Percentiles rank a stretch among this genome's conserved stretches.
phyloP scores from a whole-genome alignment of 2,329 filamentous ascomycete species.

The Alternaria arbusti region DNA sequence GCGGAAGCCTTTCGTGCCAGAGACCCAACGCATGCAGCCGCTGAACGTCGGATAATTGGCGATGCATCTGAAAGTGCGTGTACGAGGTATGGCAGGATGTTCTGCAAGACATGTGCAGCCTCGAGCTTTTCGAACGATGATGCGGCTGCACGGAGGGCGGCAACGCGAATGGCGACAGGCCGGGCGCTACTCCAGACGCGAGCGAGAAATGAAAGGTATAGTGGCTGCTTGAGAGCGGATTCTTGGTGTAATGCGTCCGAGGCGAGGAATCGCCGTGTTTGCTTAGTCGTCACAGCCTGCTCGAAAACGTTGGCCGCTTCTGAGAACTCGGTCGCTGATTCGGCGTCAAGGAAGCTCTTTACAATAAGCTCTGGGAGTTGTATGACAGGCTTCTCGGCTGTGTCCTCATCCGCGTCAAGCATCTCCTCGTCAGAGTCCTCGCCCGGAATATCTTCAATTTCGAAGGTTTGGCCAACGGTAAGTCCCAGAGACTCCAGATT shows the following conservation, averaged over 20 bases:
- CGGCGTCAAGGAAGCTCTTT: slow-evolving; percentile 34
- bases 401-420: slow-evolving; percentile 57
- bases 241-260: slow-evolving; percentile 62
- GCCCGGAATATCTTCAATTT: slow-evolving; percentile 15
- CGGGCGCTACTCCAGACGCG: slow-evolving; percentile 76
- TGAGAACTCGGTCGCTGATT: slow-evolving; percentile 33
- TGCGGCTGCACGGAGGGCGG: slow-evolving; percentile 68
- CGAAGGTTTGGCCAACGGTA: slow-evolving; percentile 21
- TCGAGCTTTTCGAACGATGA: slow-evolving; percentile 39
- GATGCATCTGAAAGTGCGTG: slow-evolving; percentile 77
- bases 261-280: slow-evolving; percentile 56
- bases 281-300: slow-evolving; percentile 30
- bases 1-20: slow-evolving; percentile 25
- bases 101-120: slow-evolving; percentile 71
- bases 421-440: slow-evolving; percentile 57
- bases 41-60: slow-evolving; percentile 76
- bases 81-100: slow-evolving; percentile 81
- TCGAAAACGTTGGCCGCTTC: slow-evolving; percentile 38
- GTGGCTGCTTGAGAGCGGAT: slow-evolving; percentile 64
- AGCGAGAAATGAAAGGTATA: slow-evolving; percentile 78
- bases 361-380: slow-evolving; percentile 34
- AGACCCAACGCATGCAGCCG: slow-evolving; percentile 66
- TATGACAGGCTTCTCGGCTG: slow-evolving; percentile 14
- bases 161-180: slow-evolving; percentile 70
- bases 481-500: slow-evolving; percentile 70